Conservation (phyloP, 2,329 filamentous ascomycete genomes). For the Penicillium sp. region DNA sequence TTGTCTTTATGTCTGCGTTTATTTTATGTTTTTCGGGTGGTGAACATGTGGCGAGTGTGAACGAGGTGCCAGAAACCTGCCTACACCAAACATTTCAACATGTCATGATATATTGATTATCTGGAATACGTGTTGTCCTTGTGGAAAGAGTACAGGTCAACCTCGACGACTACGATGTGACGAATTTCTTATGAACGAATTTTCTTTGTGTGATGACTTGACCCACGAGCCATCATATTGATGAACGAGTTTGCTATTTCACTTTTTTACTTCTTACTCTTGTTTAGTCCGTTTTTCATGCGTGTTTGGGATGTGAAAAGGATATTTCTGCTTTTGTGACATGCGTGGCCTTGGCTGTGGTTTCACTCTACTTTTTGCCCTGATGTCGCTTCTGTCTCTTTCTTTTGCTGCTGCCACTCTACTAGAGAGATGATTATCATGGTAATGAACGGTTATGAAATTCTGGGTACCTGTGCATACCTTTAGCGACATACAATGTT, state of each 20-base stretch:
- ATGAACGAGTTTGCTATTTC: slow-evolving; percentile 8
- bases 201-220: slow-evolving; percentile 21
- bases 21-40: background rate
- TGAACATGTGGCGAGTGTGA: background rate
- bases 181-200: slow-evolving; percentile 35
- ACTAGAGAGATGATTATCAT: slow-evolving; percentile 29
- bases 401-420: slow-evolving; percentile 14
- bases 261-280: slow-evolving; percentile 3
- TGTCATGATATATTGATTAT: slow-evolving; percentile 16
- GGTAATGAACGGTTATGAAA: slow-evolving; percentile 29
- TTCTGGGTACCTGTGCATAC: slow-evolving; percentile 11
- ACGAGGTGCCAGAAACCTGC: slow-evolving; percentile 1
- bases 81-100: background rate
- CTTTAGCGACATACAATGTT: slow-evolving; percentile 10
- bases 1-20: slow-evolving; percentile 7
- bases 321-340: slow-evolving; percentile 4
- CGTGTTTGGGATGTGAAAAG: slow-evolving; percentile 13
- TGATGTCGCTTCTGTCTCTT: slow-evolving; percentile 9
- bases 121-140: background rate
- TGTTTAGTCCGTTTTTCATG: slow-evolving; percentile 1
- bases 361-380: slow-evolving; percentile 10
- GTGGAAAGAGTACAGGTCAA: slow-evolving; percentile 1
- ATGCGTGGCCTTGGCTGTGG: slow-evolving; percentile 8
- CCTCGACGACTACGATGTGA: slow-evolving; percentile 38
- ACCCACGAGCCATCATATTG: slow-evolving; percentile 10